Base-by-base conservation (phyloP, 805 yeast genomes). In the Myxozyma neglecta region DNA sequence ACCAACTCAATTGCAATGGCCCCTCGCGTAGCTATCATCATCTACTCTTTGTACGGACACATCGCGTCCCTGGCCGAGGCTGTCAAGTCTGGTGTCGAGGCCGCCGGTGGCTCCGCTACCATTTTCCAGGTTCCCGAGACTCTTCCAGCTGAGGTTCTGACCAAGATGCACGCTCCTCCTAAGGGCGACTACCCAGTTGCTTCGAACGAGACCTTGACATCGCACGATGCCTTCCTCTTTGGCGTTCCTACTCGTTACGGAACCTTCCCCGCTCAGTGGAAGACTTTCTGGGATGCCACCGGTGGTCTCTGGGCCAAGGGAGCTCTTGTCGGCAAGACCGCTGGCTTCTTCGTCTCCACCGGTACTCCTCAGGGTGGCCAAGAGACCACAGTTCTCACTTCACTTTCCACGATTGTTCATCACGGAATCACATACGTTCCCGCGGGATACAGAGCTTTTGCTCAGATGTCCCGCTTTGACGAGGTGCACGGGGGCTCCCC, bases 161-260 rank as follows among this genome's bases (percentile, higher is more conserved):
- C 75, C 50, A 75, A 78, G 71, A 74, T 90, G 79, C 82, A 85
- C 69, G 96, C 94, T 20, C 86, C 90, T 44, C 70, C 74, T 43
- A 76, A 76, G 70, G 32, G 72, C 5, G 66, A 65, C 46, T 74
- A 74, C 69, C 90, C 90, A 59, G 73, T 82, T 60, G 89, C 89
- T 40, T 79, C 85, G 6, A 69, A 75, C 4, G 86, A 82, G 10
- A 81, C 83, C 2, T 79, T 90, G 68, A 73, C 75, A 32, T 76
- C 81, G 61, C 88, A 86, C 77, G 96, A 89, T 71, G 91, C 85
- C 13, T 85, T 86, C 73, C 66, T 89, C 65, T 86, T 89, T 69
- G 96, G 96, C 68, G 73, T 88, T 61, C 94, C 96, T 67, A 88
- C 96, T 40, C 82, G 96, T 75, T 89, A 72, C 73, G 96, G 96